Conservation (phyloP, 75 land plant genomes). For the Picea sitchensis region DNA sequence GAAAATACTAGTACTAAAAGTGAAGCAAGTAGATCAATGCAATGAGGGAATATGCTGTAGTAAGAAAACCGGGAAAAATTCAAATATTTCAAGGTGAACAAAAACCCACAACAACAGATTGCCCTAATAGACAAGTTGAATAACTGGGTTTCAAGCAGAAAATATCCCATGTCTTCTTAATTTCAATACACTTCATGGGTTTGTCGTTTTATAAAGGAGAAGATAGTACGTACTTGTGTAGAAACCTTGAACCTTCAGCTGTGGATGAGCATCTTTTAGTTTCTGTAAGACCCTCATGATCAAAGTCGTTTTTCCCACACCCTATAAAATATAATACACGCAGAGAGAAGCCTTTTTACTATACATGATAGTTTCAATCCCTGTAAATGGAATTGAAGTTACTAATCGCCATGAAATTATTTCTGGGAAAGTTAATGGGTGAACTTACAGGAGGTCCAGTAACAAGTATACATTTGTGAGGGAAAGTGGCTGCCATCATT, state of each 20-base stretch:
- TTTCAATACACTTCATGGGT: background rate
- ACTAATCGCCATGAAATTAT: background rate
- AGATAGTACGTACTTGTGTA: conserved; percentile 50
- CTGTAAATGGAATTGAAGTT: background rate
- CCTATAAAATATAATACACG: conserved; percentile 26
- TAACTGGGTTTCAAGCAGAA: background rate
- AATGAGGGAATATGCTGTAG: too few species aligned
- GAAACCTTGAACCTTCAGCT: conserved; percentile 56
- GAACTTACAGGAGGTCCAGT: conserved; percentile 62
- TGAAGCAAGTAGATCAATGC: too few species aligned
- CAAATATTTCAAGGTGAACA: too few species aligned
- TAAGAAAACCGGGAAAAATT: too few species aligned
- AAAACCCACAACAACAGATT: background rate
- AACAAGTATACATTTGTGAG: conserved; percentile 52
- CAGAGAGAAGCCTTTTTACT: background rate
- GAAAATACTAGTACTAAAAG: too few species aligned
- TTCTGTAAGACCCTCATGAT: conserved; percentile 54
- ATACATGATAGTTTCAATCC: background rate
- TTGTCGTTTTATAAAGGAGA: background rate
- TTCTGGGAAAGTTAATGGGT: too few species aligned
- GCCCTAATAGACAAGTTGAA: background rate
- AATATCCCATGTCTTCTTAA: background rate
- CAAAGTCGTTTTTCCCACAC: conserved; percentile 75
- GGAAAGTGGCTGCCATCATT: conserved; percentile 23
- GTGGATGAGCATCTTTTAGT: conserved; percentile 48